Percentiles rank a stretch among this genome's conserved stretches.
Evolutionary conservation across 2,329 filamentous ascomycete species (phyloP).

Genomic region (Xylaria sp.): DNA sequence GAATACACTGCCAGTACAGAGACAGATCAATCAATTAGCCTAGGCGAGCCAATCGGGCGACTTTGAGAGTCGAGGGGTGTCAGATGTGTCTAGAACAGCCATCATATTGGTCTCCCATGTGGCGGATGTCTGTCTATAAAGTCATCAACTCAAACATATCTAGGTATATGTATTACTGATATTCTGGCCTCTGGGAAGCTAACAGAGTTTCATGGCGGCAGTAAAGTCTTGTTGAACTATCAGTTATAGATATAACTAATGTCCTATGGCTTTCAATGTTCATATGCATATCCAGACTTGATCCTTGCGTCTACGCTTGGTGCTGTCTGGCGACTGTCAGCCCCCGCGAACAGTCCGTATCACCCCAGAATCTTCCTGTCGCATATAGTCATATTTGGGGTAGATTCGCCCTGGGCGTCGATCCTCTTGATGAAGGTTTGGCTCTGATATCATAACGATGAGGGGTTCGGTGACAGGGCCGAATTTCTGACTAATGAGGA

Average conservation of each 20-base stretch:
- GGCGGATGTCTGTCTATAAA: background rate
- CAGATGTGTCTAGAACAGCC: background rate
- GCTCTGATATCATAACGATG: constrained; percentile 48
- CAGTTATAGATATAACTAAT: background rate
- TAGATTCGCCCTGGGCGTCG: constrained; percentile 26
- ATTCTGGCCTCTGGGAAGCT: too few species aligned
- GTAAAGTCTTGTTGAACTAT: background rate
- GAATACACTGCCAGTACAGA: too few species aligned
- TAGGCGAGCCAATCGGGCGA: background rate
- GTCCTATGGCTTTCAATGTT: background rate
- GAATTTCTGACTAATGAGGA: constrained; percentile 37
- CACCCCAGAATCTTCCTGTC: constrained; percentile 27
- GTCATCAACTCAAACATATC: background rate
- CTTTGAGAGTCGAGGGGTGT: background rate
- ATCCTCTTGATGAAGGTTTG: constrained; percentile 39
- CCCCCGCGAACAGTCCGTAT: background rate
- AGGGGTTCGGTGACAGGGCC: constrained; percentile 39
- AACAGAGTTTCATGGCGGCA: too few species aligned
- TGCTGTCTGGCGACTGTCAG: background rate
- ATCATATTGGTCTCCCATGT: background rate
- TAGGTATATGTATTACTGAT: too few species aligned
- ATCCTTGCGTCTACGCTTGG: background rate
- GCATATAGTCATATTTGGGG: constrained; percentile 26
- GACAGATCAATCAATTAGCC: background rate
- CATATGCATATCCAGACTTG: background rate